Evolutionary conservation across 192 early-diverging fungal genomes (phyloP).

Genomic region (Thamnidium elegans): DNA sequence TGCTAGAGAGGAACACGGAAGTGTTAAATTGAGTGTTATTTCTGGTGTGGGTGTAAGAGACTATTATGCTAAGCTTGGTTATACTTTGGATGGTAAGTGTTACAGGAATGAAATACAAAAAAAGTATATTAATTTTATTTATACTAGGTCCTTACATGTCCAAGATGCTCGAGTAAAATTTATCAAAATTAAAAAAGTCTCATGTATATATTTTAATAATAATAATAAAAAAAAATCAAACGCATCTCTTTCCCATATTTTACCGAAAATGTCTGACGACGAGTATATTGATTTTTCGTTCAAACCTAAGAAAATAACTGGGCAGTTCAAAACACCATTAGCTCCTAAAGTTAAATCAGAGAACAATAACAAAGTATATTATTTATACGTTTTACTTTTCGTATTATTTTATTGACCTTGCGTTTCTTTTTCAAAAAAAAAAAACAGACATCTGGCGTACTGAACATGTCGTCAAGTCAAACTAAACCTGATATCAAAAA

Average conservation of each 20-base stretch:
- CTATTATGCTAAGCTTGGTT: slow-evolving; percentile 97
- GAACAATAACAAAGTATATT: too few species aligned
- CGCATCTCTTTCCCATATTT: neutral
- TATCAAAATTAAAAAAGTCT: neutral
- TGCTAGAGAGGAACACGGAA: slow-evolving; percentile 95
- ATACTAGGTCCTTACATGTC: slow-evolving; percentile 87
- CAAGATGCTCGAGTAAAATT: slow-evolving; percentile 60
- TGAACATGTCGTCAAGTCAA: too few species aligned
- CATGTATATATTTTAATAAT: slow-evolving; percentile 1
- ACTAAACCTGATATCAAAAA: too few species aligned
- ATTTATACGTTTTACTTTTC: too few species aligned
- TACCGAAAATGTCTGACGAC: neutral
- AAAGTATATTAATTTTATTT: neutral
- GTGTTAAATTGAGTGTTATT: slow-evolving; percentile 93
- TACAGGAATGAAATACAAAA: neutral
- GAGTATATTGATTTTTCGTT: neutral
- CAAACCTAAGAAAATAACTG: neutral
- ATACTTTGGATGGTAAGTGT: slow-evolving; percentile 78
- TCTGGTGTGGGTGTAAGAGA: slow-evolving; percentile 96
- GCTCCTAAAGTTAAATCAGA: too few species aligned
- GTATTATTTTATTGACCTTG: too few species aligned
- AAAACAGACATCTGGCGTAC: too few species aligned
- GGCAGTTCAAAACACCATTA: neutral
- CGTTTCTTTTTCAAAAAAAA: too few species aligned
- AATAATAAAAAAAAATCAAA: neutral